phyloP scores from a whole-genome alignment of 805 yeast species.

The Cyberlindnera euphorbiae region DNA sequence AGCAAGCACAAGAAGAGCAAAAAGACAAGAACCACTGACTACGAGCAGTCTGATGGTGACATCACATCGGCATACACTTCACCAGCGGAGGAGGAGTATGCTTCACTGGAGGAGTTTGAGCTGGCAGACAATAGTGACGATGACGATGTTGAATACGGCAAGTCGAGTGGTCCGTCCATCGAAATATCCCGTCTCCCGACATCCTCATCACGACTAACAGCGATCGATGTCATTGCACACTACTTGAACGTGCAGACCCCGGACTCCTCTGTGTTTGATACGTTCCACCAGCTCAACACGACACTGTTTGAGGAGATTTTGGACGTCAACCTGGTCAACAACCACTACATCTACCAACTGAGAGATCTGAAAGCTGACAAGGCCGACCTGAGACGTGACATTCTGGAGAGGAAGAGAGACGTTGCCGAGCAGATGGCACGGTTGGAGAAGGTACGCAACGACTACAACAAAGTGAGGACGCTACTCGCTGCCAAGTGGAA shows the following conservation, averaged over 20 bases:
- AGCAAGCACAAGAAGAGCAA: slow-evolving; percentile 1
- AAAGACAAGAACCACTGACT: not conserved
- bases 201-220: slow-evolving; percentile 16
- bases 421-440: slow-evolving; percentile 22
- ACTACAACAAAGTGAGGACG: slow-evolving; percentile 22
- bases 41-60: no score
- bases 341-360: slow-evolving; percentile 28
- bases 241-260: slow-evolving; percentile 8
- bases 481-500: slow-evolving; percentile 17
- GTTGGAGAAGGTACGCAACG: slow-evolving; percentile 23
- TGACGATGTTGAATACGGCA: slow-evolving; percentile 3
- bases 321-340: slow-evolving; percentile 33
- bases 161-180: slow-evolving; percentile 5
- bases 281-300: slow-evolving; percentile 23
- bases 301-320: slow-evolving; percentile 29
- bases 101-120: slow-evolving; percentile 6
- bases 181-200: slow-evolving; percentile 25
- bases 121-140: slow-evolving; percentile 7
- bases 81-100: slow-evolving; percentile 1
- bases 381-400: slow-evolving; percentile 25
- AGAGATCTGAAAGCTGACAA: slow-evolving; percentile 27
- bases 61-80: slow-evolving; percentile 1
- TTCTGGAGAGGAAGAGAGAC: slow-evolving; percentile 28
- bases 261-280: slow-evolving; percentile 6
- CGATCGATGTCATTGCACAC: slow-evolving; percentile 18